Conservation (phyloP, 176 grass and related monocot species). For the Chloris gayana region DNA sequence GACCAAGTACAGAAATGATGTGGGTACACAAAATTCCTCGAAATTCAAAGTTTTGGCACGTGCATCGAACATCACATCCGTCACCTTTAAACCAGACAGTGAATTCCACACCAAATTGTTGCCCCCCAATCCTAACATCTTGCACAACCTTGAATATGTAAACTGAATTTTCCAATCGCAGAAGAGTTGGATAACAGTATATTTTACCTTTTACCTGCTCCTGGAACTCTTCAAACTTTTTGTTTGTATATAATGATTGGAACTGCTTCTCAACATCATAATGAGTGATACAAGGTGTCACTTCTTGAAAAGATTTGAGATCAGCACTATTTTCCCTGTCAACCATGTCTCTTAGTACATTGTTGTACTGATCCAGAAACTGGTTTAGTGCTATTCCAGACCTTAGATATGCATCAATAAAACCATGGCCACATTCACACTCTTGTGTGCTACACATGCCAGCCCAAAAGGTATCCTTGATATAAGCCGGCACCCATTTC, state of each 20-base stretch:
- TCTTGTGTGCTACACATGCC: constrained; percentile 30
- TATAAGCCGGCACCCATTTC: constrained; percentile 29
- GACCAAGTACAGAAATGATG: constrained; percentile 25
- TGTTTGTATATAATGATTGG: constrained; percentile 33
- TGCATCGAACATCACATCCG: neutral
- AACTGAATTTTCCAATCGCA: neutral
- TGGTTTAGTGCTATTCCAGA: neutral
- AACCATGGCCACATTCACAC: neutral
- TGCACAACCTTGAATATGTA: neutral
- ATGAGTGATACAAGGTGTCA: constrained; percentile 34
- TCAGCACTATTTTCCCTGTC: neutral
- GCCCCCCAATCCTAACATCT: neutral
- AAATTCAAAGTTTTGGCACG: neutral
- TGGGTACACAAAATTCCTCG: neutral
- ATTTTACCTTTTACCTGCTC: constrained; percentile 6
- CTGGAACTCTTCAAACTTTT: constrained; percentile 38
- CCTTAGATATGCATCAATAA: neutral
- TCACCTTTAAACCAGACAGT: neutral
- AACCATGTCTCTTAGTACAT: neutral
- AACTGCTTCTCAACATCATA: constrained; percentile 49
- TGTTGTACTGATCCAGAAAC: neutral
- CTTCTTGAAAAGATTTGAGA: constrained; percentile 36
- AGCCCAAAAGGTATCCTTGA: constrained; percentile 44
- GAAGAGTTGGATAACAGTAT: constrained; percentile 1
- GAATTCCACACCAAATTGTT: neutral